phyloP scores from a whole-genome alignment of 495 filamentous ascomycete genomes.

The Jackrogersella minutella region DNA sequence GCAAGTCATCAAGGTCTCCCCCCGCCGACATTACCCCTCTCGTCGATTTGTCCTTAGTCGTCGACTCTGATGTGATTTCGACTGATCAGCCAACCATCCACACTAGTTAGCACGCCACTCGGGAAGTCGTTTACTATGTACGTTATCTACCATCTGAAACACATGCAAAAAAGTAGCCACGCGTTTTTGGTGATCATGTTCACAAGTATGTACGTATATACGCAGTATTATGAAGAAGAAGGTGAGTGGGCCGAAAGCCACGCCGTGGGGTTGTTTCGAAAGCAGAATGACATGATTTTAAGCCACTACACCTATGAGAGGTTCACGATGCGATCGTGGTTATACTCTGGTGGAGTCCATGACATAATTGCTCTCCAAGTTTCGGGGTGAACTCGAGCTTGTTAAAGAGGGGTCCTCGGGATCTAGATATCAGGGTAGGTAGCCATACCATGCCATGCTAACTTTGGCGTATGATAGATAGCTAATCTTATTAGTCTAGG shows the following conservation, averaged over 20 bases:
- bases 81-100: conserved; percentile 9
- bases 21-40: conserved; percentile 29
- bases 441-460: conserved; percentile 24
- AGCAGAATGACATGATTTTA: conserved; percentile 33
- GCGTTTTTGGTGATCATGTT: conserved; percentile 26
- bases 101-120: conserved; percentile 21
- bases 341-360: conserved; percentile 25
- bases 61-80: conserved; percentile 1
- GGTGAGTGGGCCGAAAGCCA: conserved; percentile 16
- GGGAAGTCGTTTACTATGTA: background rate
- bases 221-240: conserved; percentile 10
- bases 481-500: conserved; percentile 14
- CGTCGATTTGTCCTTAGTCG: conserved; percentile 17
- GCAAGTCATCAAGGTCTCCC: conserved; percentile 9
- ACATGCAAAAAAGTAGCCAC: conserved; percentile 33
- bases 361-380: conserved; percentile 35
- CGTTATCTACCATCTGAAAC: conserved; percentile 35
- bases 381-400: conserved; percentile 16
- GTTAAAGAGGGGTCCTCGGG: conserved; percentile 26
- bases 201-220: conserved; percentile 18
- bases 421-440: no score
- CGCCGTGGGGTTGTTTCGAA: conserved; percentile 21
- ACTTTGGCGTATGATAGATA: conserved; percentile 26
- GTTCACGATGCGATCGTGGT: conserved; percentile 17
- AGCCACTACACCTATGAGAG: conserved; percentile 11